These are phyloP conservation scores for Diatrype stigma DNA, from an alignment of 2,329 filamentous ascomycete genomes.

Conservation along the genomic window DNA sequence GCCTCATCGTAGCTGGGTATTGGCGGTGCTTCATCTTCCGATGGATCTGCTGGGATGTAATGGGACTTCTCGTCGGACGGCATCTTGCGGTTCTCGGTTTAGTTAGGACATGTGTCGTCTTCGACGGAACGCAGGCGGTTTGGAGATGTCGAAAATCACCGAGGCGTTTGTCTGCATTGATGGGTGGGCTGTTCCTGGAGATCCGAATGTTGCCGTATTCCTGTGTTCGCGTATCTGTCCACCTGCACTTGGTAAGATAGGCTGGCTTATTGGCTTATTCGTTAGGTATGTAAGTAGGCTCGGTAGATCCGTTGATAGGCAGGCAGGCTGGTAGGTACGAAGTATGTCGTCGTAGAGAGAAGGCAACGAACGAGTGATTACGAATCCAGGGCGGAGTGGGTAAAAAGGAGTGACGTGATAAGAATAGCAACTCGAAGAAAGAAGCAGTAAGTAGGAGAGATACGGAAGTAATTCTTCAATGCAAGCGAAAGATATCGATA, in stretches of 20 bases:
- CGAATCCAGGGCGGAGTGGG: background rate
- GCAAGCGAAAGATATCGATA: background rate
- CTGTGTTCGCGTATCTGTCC: no score
- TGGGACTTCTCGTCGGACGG: slow-evolving; percentile 50
- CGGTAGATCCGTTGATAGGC: no score
- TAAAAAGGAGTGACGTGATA: background rate
- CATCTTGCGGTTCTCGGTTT: slow-evolving; percentile 22
- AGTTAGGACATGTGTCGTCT: background rate
- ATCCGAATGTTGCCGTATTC: no score
- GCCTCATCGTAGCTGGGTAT: slow-evolving; percentile 86
- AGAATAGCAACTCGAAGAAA: no score
- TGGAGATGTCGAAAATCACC: background rate
- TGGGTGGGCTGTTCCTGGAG: no score
- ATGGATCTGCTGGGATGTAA: slow-evolving; percentile 56
- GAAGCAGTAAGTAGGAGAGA: no score
- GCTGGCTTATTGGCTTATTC: no score
- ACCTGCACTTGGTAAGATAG: no score
- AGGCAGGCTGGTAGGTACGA: no score
- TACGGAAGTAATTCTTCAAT: no score
- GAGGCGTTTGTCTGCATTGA: background rate
- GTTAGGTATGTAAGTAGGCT: no score
- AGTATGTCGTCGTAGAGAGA: background rate
- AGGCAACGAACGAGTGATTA: background rate
- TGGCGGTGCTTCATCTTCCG: no score
- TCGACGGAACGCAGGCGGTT: background rate